Evolutionary conservation across 768 basidiomycete species (phyloP), one percentile per base, ranked within the genome.

Genomic region (Lactifluus piperatus): DNA sequence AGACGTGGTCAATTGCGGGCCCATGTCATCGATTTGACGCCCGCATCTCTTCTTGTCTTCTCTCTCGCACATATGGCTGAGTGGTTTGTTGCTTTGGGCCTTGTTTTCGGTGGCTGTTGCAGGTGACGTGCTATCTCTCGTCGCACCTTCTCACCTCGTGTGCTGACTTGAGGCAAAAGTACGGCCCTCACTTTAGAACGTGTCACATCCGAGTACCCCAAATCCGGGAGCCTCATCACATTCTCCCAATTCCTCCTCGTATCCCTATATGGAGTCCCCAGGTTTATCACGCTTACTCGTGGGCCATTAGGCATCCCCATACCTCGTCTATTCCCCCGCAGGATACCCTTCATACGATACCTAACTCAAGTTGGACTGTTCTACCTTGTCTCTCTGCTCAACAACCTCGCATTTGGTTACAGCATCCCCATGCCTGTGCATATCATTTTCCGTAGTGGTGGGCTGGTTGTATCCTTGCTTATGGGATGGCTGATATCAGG

Each of bases 21-120:
- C n/a, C 34, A 50, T 50, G 48, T 1, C 30, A 11, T 41, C 14
- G 10, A 11, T 20, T 44, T 51, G 30, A 37, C 37, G 26, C 8
- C n/a, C n/a, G 2, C 8, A 43, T 44, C 24, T 20, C 14, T 27
- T 47, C 22, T 51, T 20, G 37, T 54, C 46, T n/a, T n/a, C 41
- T 41, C 24, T 34, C 34, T 39, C n/a, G 34, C 48, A 56, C 8
- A 44, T 8, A 47, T 62, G 51, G 16, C 36, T 18, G 70, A 79
- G 57, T 93, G 87, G 89, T 56, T 78, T 8, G 72, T 82, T 10
- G 84, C 90, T 0, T 69, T 94, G 26, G 74, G 82, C 1, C 75
- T 94, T 22, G 81, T 94, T 10, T 94, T 97, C 68, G 92, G 91
- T 2, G 94, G 94, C 1, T 97, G 94, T 71, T 97, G 94, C 76